A percentile compares a stretch with the other conserved stretches of the same genome.
Evolutionary conservation across 2,329 filamentous ascomycete species (phyloP).

Genomic region (Ampelomyces quisqualis): DNA sequence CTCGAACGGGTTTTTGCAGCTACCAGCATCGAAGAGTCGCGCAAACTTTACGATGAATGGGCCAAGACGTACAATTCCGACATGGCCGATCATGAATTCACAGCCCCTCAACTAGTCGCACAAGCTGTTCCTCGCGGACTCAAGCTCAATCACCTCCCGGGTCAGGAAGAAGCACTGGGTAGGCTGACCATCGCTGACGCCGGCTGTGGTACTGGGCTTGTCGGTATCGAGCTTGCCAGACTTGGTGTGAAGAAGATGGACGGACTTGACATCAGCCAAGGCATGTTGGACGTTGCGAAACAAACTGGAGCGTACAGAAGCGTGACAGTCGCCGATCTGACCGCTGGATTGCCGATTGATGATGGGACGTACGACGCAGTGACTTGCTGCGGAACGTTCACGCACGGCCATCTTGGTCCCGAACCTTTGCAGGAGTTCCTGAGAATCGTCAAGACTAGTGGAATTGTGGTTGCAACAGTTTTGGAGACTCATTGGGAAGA

Average conservation of each 20-base stretch:
- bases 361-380: conserved; percentile 53
- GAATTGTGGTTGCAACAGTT: conserved; percentile 55
- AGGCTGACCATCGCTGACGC: conserved; percentile 52
- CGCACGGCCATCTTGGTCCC: conserved; percentile 57
- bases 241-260: conserved; percentile 51
- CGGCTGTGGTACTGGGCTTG: conserved; percentile 59
- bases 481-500: conserved; percentile 53
- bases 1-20: conserved; percentile 45
- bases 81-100: conserved; percentile 46
- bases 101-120: conserved; percentile 45
- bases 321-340: conserved; percentile 52
- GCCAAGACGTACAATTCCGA: conserved; percentile 49
- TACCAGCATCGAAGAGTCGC: conserved; percentile 41
- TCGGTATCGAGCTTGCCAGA: conserved; percentile 51
- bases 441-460: conserved; percentile 50
- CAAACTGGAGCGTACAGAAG: conserved; percentile 51
- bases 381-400: conserved; percentile 58
- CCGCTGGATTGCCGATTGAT: conserved; percentile 44
- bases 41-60: conserved; percentile 50
- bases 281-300: conserved; percentile 57
- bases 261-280: conserved; percentile 55
- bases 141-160: conserved; percentile 17
- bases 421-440: conserved; percentile 52
- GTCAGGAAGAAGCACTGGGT: conserved; percentile 10
- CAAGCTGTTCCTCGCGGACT: conserved; percentile 18